Evolutionary conservation across 495 filamentous ascomycete species (phyloP), one percentile per base, ranked within the genome.

Genomic region (Aspergillus avenaceus): DNA sequence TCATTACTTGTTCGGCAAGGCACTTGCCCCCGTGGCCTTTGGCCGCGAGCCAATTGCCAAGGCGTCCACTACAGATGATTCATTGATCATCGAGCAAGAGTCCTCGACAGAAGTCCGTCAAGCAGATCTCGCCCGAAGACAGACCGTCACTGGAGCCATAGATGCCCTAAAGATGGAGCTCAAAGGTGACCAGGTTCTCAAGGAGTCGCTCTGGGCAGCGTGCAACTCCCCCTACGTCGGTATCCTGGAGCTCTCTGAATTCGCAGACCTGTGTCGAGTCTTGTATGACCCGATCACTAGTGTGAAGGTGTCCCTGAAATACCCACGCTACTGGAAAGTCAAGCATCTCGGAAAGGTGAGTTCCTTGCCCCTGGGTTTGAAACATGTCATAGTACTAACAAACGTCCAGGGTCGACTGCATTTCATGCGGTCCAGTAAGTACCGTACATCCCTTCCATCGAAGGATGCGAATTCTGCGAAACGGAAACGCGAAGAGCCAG

Each of bases 41-140:
- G 90, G 88, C 24, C 83, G 87, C 42, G 59, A 64, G 8, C 44
- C 54, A 14, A 63, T 62, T 24, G 49, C 59, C 25, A 55, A 52
- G 38, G 48, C 60, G 12, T 49, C 62, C 7, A 44, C 59, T 8
- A 62, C 75, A 12, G 70, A 73, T 8, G 80, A 78, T 42, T 84
- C 79, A n/a, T 71, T 98, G 53, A 83, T 95, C 38, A 83, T 97
- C 45, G 90, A 96, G 53, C 80, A 87, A 58, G 85, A 88, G 54
- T 81, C 80, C 5, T 75, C 81, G 16, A 84, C 85, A 3, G 80
- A 85, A 50, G 75, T 80, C 23, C 79, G 87, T 23, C 81, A 86
- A 60, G 83, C 83, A 2, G 79, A 84, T 54, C 75, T 88, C 14
- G 84, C 82, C 0, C 81, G 91, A 36, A 86, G 81, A 52, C 82